These are phyloP conservation scores for Colletotrichum sidae DNA, from an alignment of 2,329 filamentous ascomycete species.

Conservation along the genomic window DNA sequence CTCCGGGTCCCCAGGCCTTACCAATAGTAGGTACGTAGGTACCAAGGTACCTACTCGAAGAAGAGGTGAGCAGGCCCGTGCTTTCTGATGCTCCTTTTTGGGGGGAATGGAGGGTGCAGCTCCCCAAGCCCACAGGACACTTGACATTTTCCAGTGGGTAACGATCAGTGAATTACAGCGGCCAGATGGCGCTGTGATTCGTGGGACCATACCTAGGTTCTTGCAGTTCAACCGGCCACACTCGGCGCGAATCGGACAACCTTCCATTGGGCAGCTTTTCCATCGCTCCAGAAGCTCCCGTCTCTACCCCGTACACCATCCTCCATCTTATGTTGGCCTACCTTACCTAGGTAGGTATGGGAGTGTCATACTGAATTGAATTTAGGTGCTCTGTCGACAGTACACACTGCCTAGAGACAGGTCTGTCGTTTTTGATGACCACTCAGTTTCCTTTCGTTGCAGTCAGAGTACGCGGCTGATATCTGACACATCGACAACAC, in stretches of 20 bases:
- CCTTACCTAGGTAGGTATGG: too few species aligned
- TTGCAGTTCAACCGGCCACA: slow-evolving; percentile 7
- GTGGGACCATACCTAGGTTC: slow-evolving; percentile 20
- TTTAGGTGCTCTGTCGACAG: too few species aligned
- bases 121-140: slow-evolving; percentile 10
- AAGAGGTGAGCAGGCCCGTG: slow-evolving; percentile 28
- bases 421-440: background rate
- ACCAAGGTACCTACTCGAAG: background rate
- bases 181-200: slow-evolving; percentile 15
- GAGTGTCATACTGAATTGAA: too few species aligned
- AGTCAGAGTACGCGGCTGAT: slow-evolving; percentile 3
- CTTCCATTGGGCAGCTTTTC: slow-evolving; percentile 11
- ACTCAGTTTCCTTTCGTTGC: background rate
- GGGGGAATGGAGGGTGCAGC: slow-evolving; percentile 23
- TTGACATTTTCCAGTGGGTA: slow-evolving; percentile 15
- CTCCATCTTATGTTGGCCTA: slow-evolving; percentile 4
- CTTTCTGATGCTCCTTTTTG: slow-evolving; percentile 19
- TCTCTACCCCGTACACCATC: slow-evolving; percentile 5
- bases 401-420: background rate
- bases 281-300: slow-evolving; percentile 2
- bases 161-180: slow-evolving; percentile 2
- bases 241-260: slow-evolving; percentile 20
- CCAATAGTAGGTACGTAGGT: background rate
- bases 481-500: slow-evolving; percentile 28
- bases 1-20: slow-evolving; percentile 2